Evolutionary conservation across 1,284 basidiomycete genomes (phyloP).

Genomic region (Gomphus bonarii): DNA sequence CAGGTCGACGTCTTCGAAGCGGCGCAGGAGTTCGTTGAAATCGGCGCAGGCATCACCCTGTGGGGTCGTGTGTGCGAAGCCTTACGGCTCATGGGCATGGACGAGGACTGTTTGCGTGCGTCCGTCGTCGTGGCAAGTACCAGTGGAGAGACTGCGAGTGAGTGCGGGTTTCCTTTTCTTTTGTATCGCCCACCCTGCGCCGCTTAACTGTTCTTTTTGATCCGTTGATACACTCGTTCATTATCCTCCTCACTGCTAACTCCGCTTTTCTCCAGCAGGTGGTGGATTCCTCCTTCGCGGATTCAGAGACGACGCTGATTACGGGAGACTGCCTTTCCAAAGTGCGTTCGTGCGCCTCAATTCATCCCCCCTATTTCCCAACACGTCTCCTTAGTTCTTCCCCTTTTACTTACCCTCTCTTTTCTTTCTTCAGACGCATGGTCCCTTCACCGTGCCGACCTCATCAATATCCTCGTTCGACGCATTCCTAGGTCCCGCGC

Average conservation of each 20-base stretch:
- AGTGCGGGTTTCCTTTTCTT: not conserved
- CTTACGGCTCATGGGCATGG: constrained; percentile 37
- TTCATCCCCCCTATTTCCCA: not conserved
- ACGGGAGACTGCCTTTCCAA: not conserved
- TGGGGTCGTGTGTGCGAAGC: constrained; percentile 31
- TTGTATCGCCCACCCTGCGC: too few species aligned
- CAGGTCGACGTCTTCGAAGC: constrained; percentile 30
- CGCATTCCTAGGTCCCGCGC: constrained; percentile 26
- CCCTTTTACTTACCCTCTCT: too few species aligned
- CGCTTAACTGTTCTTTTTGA: too few species aligned
- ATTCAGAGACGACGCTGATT: not conserved
- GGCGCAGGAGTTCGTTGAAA: constrained; percentile 25
- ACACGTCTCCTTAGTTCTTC: too few species aligned
- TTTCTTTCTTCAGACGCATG: constrained; percentile 2
- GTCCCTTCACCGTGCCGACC: constrained; percentile 7
- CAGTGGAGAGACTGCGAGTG: not conserved
- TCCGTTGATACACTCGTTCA: too few species aligned
- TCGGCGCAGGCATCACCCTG: constrained; percentile 33
- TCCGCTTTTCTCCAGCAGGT: not conserved
- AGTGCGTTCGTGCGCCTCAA: not conserved
- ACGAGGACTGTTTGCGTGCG: constrained; percentile 18
- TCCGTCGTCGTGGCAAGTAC: not conserved
- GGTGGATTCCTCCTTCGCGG: not conserved
- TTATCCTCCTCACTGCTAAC: too few species aligned
- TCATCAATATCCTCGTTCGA: constrained; percentile 1